Conservation (phyloP, 2,329 filamentous ascomycete genomes). For the Coniochaeta sp. region DNA sequence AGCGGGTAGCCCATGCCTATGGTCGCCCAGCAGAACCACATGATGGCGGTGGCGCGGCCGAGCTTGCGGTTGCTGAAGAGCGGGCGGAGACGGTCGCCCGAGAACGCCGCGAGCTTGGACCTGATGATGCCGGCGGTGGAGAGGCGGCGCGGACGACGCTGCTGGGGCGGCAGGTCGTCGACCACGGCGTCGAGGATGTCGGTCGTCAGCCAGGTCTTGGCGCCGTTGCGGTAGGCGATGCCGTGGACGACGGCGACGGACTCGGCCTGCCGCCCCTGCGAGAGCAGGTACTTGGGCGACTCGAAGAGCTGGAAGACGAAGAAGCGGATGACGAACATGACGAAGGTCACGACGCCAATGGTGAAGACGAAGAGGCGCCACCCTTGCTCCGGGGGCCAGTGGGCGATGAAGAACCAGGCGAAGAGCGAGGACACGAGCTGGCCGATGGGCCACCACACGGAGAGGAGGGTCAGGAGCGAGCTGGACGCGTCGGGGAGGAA, state of each 20-base stretch:
- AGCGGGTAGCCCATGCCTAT: slow-evolving; percentile 85
- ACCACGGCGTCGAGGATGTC: slow-evolving; percentile 56
- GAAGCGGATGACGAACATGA: slow-evolving; percentile 73
- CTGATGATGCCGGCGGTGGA: slow-evolving; percentile 38
- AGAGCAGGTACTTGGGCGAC: slow-evolving; percentile 77
- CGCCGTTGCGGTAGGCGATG: slow-evolving; percentile 64
- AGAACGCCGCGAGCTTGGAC: slow-evolving; percentile 59
- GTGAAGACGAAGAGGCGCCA: slow-evolving; percentile 71
- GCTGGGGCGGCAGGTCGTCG: slow-evolving; percentile 19
- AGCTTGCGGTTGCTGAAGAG: slow-evolving; percentile 52
- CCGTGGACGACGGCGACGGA: slow-evolving; percentile 75
- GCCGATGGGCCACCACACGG: slow-evolving; percentile 80
- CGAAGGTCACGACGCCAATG: slow-evolving; percentile 64
- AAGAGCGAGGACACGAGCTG: slow-evolving; percentile 66
- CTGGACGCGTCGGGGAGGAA: slow-evolving; percentile 72
- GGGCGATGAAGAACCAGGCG: slow-evolving; percentile 70
- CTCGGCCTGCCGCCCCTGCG: slow-evolving; percentile 67
- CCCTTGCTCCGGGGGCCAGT: slow-evolving; percentile 60
- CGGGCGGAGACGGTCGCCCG: slow-evolving; percentile 56
- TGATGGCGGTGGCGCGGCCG: slow-evolving; percentile 41
- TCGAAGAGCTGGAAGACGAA: slow-evolving; percentile 77
- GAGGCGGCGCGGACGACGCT: slow-evolving; percentile 9
- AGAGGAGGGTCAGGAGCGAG: slow-evolving; percentile 70
- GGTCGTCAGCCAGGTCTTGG: slow-evolving; percentile 69
- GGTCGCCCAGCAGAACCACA: slow-evolving; percentile 76